Evolutionary conservation across 2,329 filamentous ascomycete species (phyloP), one percentile per base, ranked within the genome.

Genomic region (Sphaerulina populicola): DNA sequence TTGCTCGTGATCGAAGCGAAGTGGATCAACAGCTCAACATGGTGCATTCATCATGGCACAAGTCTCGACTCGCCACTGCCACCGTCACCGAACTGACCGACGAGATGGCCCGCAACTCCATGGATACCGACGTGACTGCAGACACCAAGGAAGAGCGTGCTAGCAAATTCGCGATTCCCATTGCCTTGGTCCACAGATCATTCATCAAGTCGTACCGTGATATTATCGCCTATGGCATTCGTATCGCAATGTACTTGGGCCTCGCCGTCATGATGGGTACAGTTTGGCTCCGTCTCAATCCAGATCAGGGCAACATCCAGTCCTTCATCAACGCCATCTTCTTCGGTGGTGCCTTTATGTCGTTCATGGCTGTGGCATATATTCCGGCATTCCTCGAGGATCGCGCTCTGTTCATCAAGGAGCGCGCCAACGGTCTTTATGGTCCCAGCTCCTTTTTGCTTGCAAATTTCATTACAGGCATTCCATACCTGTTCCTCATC

Each of bases 191-290:
- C 12, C 86, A 91, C 64, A 81, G 88, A 27, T 82, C 81, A 11
- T 88, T 87, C 64, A 82, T 94, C 68, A 94, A 94, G 71, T 85
- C 81, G 42, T 86, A 90, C 67, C 82, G 88, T 23, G 88, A 94
- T 64, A 76, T 94, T 6, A 80, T 94, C 46, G 87, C 83, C 0
- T 94, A 94, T 62, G 86, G 85, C 0, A 88, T 93, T 59, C 80
- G 88, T 3, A 75, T 93, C 38, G 83, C 78, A 37, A 94, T 94
- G 87, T 93, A 94, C 67, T 74, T 83, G 54, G 80, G 79, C 69
- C 74, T 94, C 12, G 87, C 87, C 1, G 79, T 93, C 60, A 83
- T 93, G 79, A 89, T 91, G 83, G 88, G 88, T 4, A 94, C 88
- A 0, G 85, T 94, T 10, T 94, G 86, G 83, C 71, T 94, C 11